Evolutionary conservation across 176 grass and related monocot genomes (phyloP).

Genomic region (Aegilops tauschii): DNA sequence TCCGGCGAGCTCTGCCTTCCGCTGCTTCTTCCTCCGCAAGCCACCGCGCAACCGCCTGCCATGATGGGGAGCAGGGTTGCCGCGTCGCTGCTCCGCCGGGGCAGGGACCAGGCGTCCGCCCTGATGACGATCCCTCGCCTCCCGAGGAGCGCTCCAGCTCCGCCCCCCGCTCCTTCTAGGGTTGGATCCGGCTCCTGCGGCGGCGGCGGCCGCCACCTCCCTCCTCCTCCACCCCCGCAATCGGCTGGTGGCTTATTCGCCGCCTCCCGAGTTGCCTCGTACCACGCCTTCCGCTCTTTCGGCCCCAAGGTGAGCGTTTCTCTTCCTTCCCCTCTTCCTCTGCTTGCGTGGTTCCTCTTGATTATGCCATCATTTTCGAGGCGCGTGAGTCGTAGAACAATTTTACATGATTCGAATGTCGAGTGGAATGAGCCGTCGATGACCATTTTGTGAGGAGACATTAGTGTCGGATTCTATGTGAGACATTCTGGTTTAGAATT

Average conservation of each 20-base stretch:
- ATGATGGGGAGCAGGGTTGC: constrained; percentile 48
- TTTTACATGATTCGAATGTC: neutral
- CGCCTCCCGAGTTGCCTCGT: constrained; percentile 11
- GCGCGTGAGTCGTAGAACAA: neutral
- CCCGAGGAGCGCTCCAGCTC: constrained; percentile 1
- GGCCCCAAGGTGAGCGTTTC: constrained; percentile 28
- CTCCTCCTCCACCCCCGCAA: neutral
- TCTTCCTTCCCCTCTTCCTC: neutral
- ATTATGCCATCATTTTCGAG: neutral
- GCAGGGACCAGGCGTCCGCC: constrained; percentile 31
- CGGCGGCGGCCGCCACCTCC: constrained; percentile 9
- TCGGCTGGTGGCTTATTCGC: neutral
- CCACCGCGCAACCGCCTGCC: neutral
- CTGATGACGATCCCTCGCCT: neutral
- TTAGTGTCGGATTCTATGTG: neutral
- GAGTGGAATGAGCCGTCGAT: no score
- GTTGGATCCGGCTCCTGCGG: constrained; percentile 20
- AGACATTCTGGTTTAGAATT: constrained; percentile 16
- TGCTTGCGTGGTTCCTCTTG: neutral
- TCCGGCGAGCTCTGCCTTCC: neutral
- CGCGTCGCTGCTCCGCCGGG: constrained; percentile 66
- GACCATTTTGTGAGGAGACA: neutral
- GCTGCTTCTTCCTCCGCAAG: constrained; percentile 26
- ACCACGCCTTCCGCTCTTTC: constrained; percentile 52
- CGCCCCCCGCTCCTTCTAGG: constrained; percentile 14